These are phyloP conservation scores for Salix arbutifolia DNA, from an alignment of 345 rosid species.

Conservation along the genomic window DNA sequence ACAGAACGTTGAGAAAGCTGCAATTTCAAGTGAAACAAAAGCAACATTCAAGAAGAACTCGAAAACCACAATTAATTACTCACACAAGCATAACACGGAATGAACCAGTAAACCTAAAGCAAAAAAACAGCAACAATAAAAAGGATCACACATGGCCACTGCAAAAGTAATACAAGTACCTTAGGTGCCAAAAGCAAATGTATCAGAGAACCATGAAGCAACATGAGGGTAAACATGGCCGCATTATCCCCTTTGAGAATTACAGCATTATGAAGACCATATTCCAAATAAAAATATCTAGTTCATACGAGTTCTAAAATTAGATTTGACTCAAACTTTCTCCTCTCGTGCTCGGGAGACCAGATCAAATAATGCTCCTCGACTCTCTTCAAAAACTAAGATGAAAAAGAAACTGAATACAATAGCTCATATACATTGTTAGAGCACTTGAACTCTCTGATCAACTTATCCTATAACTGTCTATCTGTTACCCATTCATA, in stretches of 20 bases:
- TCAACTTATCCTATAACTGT: too few species aligned
- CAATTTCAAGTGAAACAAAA: conserved; percentile 23
- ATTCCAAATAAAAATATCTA: conserved; percentile 4
- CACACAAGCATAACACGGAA: not conserved
- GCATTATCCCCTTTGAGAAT: conserved; percentile 13
- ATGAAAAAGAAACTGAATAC: too few species aligned
- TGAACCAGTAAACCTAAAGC: not conserved
- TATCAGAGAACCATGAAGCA: conserved; percentile 88
- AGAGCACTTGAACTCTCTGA: too few species aligned
- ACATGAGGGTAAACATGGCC: conserved; percentile 85
- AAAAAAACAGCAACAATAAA: not conserved
- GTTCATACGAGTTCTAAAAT: not conserved
- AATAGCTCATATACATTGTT: too few species aligned
- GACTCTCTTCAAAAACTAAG: not conserved
- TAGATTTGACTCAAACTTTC: not conserved
- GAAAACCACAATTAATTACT: not conserved
- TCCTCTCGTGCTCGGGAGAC: not conserved
- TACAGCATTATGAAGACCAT: not conserved
- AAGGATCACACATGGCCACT: not conserved
- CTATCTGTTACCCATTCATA: too few species aligned
- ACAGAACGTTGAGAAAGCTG: conserved; percentile 97
- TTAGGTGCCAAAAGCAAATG: conserved; percentile 92
- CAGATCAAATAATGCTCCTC: not conserved
- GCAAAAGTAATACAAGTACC: conserved; percentile 34
- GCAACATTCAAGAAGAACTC: conserved; percentile 22